phyloP scores from a whole-genome alignment of 2,329 filamentous ascomycete genomes.

The Trichoderma sp. region DNA sequence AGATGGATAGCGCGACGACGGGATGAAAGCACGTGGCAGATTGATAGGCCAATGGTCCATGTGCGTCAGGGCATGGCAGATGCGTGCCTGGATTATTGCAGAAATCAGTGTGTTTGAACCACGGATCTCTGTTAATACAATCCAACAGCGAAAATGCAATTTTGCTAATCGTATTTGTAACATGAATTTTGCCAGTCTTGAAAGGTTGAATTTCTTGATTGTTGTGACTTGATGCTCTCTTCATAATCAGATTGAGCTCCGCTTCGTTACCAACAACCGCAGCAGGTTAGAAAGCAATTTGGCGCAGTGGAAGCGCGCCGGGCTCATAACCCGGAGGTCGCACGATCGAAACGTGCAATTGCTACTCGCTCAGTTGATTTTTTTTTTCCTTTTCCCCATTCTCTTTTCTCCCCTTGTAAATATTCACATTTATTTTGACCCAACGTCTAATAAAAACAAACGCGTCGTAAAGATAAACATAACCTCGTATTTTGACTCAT shows the following conservation, averaged over 20 bases:
- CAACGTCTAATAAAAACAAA: neutral
- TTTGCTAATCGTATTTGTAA: neutral
- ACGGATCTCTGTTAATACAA: rapidly evolving
- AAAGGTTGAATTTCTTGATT: neutral
- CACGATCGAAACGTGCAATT: slow-evolving; percentile 17
- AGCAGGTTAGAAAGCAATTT: slow-evolving; percentile 2
- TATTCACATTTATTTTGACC: neutral
- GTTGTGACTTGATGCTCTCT: neutral
- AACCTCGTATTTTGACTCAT: neutral
- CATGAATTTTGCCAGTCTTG: neutral
- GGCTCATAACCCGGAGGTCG: slow-evolving; percentile 17
- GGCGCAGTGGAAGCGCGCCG: slow-evolving; percentile 16
- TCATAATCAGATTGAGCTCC: neutral
- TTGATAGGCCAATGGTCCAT: neutral
- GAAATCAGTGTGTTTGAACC: neutral
- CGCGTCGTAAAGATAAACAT: neutral
- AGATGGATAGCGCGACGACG: neutral
- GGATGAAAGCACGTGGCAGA: neutral
- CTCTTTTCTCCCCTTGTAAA: neutral
- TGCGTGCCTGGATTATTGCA: neutral
- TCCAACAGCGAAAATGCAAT: neutral
- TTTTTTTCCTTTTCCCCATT: slow-evolving; percentile 9
- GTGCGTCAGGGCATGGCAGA: neutral
- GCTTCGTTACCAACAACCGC: neutral
- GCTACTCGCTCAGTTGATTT: neutral